These are phyloP conservation scores for Euclidium syriacum DNA, from an alignment of 345 rosid species.

Conservation along the genomic window DNA sequence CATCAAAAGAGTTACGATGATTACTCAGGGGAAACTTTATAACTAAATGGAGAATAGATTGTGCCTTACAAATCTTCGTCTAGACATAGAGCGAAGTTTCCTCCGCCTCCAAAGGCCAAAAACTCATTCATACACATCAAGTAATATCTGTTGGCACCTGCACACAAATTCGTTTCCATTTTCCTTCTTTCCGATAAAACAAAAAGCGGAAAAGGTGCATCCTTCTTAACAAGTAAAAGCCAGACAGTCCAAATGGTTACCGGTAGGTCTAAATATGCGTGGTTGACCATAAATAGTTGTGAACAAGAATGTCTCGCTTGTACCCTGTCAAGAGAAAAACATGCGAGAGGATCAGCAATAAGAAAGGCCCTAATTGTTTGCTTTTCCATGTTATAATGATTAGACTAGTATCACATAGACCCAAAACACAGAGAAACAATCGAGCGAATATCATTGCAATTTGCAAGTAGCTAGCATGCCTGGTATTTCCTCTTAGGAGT, in stretches of 20 bases:
- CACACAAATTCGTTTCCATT: too few species aligned
- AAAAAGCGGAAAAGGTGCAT: background rate
- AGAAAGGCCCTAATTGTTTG: background rate
- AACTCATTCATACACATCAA: slow-evolving; percentile 79
- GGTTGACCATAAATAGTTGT: slow-evolving; percentile 88
- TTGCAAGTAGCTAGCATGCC: slow-evolving; percentile 32
- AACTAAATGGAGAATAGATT: background rate
- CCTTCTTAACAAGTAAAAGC: background rate
- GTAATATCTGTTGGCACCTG: slow-evolving; percentile 92
- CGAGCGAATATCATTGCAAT: background rate
- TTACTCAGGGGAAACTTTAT: background rate
- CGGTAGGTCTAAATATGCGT: slow-evolving; percentile 88
- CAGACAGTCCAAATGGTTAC: slow-evolving; percentile 32
- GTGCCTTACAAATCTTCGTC: slow-evolving; percentile 86
- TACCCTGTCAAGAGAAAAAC: slow-evolving; percentile 43
- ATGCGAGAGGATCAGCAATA: background rate
- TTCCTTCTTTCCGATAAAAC: too few species aligned
- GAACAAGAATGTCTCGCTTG: slow-evolving; percentile 80
- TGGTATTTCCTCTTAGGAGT: slow-evolving; percentile 91
- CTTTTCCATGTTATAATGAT: too few species aligned
- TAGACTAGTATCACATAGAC: too few species aligned
- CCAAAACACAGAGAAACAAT: background rate
- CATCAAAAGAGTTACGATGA: background rate
- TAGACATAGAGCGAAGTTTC: slow-evolving; percentile 71
- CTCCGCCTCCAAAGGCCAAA: slow-evolving; percentile 88